These are phyloP conservation scores for Saxispiralis lemnorum DNA, from an alignment of 495 filamentous ascomycete genomes.

Conservation along the genomic window DNA sequence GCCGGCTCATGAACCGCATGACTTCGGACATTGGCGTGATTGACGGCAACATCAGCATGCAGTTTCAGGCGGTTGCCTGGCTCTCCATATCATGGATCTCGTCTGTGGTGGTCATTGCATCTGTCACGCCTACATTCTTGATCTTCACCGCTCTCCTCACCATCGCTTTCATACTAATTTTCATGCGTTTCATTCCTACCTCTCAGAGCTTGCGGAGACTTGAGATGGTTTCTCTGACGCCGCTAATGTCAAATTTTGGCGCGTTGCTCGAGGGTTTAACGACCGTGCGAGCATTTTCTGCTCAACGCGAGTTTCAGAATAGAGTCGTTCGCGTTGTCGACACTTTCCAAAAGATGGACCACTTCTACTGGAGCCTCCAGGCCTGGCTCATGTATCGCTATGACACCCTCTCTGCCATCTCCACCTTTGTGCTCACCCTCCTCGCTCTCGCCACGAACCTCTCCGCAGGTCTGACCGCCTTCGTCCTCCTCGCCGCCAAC, in stretches of 20 bases:
- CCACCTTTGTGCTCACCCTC: constrained; percentile 52
- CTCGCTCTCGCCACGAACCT: constrained; percentile 52
- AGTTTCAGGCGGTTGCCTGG: constrained; percentile 49
- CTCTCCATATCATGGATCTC: constrained; percentile 49
- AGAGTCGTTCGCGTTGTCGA: constrained; percentile 60
- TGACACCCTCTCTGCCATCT: constrained; percentile 47
- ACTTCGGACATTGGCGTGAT: constrained; percentile 71
- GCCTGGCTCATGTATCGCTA: constrained; percentile 68
- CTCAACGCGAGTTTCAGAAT: constrained; percentile 55
- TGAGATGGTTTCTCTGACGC: constrained; percentile 69
- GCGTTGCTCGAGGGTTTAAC: constrained; percentile 60
- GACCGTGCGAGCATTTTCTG: constrained; percentile 61
- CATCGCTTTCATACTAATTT: constrained; percentile 44
- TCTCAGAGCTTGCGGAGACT: constrained; percentile 66
- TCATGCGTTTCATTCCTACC: constrained; percentile 56
- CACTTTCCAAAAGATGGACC: constrained; percentile 77
- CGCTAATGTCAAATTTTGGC: constrained; percentile 72
- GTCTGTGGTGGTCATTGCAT: constrained; percentile 55
- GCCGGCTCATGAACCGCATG: constrained; percentile 70
- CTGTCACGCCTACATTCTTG: constrained; percentile 58
- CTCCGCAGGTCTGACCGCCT: constrained; percentile 57
- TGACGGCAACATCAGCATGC: constrained; percentile 56
- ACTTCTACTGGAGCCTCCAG: constrained; percentile 79
- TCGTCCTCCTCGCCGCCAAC: constrained; percentile 46
- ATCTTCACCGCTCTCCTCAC: constrained; percentile 47